phyloP scores from a whole-genome alignment of 2,329 filamentous ascomycete genomes.

The Paramyrothecium sp. region DNA sequence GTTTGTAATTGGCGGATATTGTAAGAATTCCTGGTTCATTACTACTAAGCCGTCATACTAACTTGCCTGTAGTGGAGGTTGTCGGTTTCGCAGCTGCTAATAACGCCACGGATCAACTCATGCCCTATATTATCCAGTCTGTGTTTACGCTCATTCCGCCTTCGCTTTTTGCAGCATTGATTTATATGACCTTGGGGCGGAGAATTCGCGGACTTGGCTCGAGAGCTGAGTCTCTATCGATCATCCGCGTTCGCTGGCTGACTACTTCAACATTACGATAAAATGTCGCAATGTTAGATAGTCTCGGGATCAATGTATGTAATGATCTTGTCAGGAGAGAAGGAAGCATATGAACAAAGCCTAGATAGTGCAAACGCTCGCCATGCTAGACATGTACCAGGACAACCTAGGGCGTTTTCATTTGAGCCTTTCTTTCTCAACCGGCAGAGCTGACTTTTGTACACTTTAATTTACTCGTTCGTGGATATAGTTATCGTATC shows the following conservation, averaged over 20 bases:
- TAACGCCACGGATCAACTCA: conserved; percentile 17
- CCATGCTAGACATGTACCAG: too few relatives aligned
- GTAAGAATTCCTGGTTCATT: conserved; percentile 18
- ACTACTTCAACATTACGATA: too few relatives aligned
- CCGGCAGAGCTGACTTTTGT: too few relatives aligned
- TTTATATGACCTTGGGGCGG: conserved; percentile 43
- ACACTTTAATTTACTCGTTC: too few relatives aligned
- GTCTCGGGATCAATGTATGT: too few relatives aligned
- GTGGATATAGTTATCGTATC: too few relatives aligned
- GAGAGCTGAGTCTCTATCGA: conserved; percentile 17
- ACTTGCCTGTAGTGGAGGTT: conserved; percentile 31
- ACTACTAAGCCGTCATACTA: conserved; percentile 1
- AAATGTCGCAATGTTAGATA: too few relatives aligned
- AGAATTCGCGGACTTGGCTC: conserved; percentile 29
- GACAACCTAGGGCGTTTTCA: too few relatives aligned
- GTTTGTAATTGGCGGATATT: conserved; percentile 36
- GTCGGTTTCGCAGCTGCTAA: conserved; percentile 27
- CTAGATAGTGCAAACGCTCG: too few relatives aligned
- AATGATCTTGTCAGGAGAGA: too few relatives aligned
- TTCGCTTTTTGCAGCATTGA: conserved; percentile 36
- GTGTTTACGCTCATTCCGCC: conserved; percentile 30
- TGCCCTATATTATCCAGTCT: conserved; percentile 28
- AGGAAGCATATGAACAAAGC: too few relatives aligned
- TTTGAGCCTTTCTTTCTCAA: too few relatives aligned
- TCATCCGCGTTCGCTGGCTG: conserved; percentile 21